Base-by-base conservation (phyloP, 257 asterid species). In the Leonotis leonurus region DNA sequence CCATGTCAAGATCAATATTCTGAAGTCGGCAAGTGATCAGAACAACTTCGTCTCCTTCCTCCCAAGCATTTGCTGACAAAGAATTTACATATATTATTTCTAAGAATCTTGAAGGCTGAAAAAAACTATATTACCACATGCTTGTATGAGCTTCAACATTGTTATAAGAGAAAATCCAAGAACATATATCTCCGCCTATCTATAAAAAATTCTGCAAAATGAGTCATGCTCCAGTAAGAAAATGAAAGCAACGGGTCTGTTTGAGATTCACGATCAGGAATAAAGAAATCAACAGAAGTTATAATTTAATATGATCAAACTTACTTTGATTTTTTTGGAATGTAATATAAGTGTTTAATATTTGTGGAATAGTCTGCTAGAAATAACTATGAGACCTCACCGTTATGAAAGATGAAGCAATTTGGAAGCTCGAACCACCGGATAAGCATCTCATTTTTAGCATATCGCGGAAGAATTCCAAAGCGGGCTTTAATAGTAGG, bases 341-440 rank as follows among this genome's bases (percentile, higher is more conserved):
- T 21, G 4, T 43, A 33, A 33, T 12, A 30, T 6, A 55, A 43
- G 13, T 33, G 17, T 6, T 43, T 6, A 33, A 50, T 5, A 21
- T 56, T 35, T 30, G 48, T 21, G 37, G 57, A 29, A 13, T 48
- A 18, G 20, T 10, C 11, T 18, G 46, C 40, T 27, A 11, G 57
- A 60, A 57, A 33, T 17, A 67, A 65, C 44, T 10, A 8, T 35
- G 12, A 37, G 14, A n/a, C 43, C 96, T 76, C 70, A 93, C 99
- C 97, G 8, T 93, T 93, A 70, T 93, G 99, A 78, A 89, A 93
- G 60, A 93, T 87, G 87, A 87, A 87, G 88, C 99, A 93, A 51
- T 81, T 93, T 67, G 99, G 97, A 73, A 93, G 96, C 82, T 93
- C 97, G 62, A 93, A 93, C 99, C 99, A 93, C 78, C 77, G 87